phyloP scores from a whole-genome alignment of 108 stramenopile species.

The Fragilariopsis cylindrus region DNA sequence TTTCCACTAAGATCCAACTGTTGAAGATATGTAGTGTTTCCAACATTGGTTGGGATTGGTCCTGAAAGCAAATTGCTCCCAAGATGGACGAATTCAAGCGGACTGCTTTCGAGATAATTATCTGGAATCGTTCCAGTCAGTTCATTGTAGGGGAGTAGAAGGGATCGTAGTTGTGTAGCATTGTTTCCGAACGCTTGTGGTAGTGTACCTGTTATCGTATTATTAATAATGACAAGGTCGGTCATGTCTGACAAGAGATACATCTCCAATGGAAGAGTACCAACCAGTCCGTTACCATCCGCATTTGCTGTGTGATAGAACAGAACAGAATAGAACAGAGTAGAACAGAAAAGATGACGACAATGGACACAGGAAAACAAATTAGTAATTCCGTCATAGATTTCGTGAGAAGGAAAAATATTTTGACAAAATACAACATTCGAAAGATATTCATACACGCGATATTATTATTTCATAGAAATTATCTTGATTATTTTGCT shows the following conservation, averaged over 20 bases:
- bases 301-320: not conserved
- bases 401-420: no score
- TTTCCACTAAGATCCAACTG: slow-evolving; percentile 17
- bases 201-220: slow-evolving; percentile 40
- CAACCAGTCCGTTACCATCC: slow-evolving; percentile 16
- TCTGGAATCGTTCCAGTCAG: slow-evolving; percentile 12
- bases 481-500: no score
- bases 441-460: no score
- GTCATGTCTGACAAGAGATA: slow-evolving; percentile 3
- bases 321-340: no score
- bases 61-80: slow-evolving; percentile 37
- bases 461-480: no score
- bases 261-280: slow-evolving; percentile 22
- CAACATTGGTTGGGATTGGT: slow-evolving; percentile 42
- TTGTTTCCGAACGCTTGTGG: slow-evolving; percentile 33
- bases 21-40: slow-evolving; percentile 31
- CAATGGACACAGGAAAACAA: no score
- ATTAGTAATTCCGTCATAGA: no score
- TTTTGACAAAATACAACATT: no score
- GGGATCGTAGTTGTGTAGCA: slow-evolving; percentile 4
- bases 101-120: not conserved
- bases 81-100: slow-evolving; percentile 25
- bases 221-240: slow-evolving; percentile 16
- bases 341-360: no score
- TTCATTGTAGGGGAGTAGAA: not conserved